Evolutionary conservation across 2,329 filamentous ascomycete genomes (phyloP), one percentile per base, ranked within the genome.

Genomic region (Dactylellina parvicollis): DNA sequence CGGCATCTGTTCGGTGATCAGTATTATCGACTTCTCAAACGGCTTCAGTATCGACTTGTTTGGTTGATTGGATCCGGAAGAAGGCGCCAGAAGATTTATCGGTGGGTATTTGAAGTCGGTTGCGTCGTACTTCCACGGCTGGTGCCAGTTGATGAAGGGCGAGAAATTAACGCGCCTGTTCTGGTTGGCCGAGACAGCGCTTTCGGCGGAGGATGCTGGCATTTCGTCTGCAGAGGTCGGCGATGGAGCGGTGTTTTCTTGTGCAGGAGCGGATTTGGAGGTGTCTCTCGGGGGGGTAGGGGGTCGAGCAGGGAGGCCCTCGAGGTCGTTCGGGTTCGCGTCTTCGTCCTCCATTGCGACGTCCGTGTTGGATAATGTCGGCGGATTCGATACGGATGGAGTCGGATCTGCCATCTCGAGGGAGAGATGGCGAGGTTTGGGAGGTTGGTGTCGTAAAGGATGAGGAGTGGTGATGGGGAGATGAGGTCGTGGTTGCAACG

Each of bases 41-140:
- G 88, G 85, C 80, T 99, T 99, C 71, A 99, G 85, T 59, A 99
- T 99, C 2, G 88, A 89, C 77, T 89, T 89, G 4, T 75, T 50
- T 4, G 59, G 57, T 9, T 24, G 34, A 2, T 16, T 20, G 12
- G 14, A 14, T 34, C 46, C 28, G 3, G 52, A 44, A 7, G 61
- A 66, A 14, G 36, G 10, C 4, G 47, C 54, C 42, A 61, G 26
- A 18, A 42, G 47, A 60, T 57, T 67, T 20, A 64, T 62, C 14
- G 55, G 56, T 5, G 62, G 73, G 38, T 46, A 76, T 52, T 50
- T 72, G 40, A 16, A 42, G 38, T 70, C 20, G 74, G 12, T 79
- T 56, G 46, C 64, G 55, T 44, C 74, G 75, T 47, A 72, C 73
- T 46, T 82, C 82, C 67, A 72, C 34, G 83, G 80, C 73, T 84